Evolutionary conservation across 2,329 filamentous ascomycete genomes (phyloP), one percentile per base, ranked within the genome.

Genomic region (Thielaviopsis musarum): DNA sequence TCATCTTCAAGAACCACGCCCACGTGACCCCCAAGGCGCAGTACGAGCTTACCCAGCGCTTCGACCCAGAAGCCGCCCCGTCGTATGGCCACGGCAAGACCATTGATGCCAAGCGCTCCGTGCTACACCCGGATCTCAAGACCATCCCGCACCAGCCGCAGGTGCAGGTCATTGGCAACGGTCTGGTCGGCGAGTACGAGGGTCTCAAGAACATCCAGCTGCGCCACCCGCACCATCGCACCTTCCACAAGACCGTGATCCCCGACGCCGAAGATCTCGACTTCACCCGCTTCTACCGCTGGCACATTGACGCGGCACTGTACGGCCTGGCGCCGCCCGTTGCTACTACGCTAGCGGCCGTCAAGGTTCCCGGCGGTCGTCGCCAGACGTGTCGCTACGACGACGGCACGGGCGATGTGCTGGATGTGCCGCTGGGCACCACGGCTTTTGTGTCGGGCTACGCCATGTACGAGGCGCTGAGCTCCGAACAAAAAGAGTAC

Each of bases 111-210:
- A 77, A 77, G 68, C 78, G 76, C 56, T 79, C 75, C 59, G 82
- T 91, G 65, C 76, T 91, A 19, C 85, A 90, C 67, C 87, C 87
- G 0, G 87, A 91, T 65, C 75, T 91, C 19, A 89, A 90, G 73
- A 90, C 87, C 0, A 81, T 91, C 51, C 86, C 87, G 0, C 83
- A 88, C 65, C 87, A 91, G 68, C 85, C 87, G 0, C 85, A 91
- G 63, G 84, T 88, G 1, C 87, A 91, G 66, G 82, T 90, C 59
- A 90, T 91, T 62, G 87, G 87, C 49, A 88, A 91, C 66, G 87
- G 87, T 5, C 77, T 79, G 54, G 77, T 91, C 1, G 68, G 77
- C 1, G 77, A 79, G 34, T 90, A 88, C 65, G 85, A 90, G 67
- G 87, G 86, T 0, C 72, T 91, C 10, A 71, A 77, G 64, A 75